phyloP scores from a whole-genome alignment of 306 rosid species.

The Dryas drummondii region DNA sequence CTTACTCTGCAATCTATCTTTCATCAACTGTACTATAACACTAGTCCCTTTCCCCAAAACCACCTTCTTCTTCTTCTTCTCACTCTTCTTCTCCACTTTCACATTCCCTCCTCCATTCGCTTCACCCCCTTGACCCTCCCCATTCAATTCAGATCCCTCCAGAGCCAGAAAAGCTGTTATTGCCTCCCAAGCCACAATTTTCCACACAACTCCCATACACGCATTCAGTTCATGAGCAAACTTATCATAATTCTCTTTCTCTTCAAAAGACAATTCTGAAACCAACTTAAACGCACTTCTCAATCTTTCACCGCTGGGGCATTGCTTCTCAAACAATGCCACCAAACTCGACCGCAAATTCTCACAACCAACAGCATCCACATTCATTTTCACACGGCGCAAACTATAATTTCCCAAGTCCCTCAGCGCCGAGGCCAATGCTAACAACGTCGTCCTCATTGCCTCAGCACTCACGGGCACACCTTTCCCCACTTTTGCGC shows the following conservation, averaged over 20 bases:
- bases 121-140: constrained; percentile 34
- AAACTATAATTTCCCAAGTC: constrained; percentile 60
- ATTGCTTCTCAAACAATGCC: constrained; percentile 46
- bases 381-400: constrained; percentile 40
- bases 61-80: constrained; percentile 74
- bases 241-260: constrained; percentile 43
- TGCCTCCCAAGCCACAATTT: constrained; percentile 73
- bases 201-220: constrained; percentile 60
- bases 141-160: constrained; percentile 57
- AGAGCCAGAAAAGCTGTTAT: constrained; percentile 45
- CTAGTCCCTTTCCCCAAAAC: constrained; percentile 74
- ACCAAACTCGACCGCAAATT: constrained; percentile 33
- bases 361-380: constrained; percentile 30
- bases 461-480: constrained; percentile 31
- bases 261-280: constrained; percentile 37
- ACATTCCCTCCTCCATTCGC: constrained; percentile 42
- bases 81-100: constrained; percentile 52
- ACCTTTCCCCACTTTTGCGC: constrained; percentile 30
- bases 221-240: constrained; percentile 54
- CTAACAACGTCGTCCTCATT: constrained; percentile 37
- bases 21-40: constrained; percentile 58
- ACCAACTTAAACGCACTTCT: constrained; percentile 36
- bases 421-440: constrained; percentile 50
- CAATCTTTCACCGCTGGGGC: constrained; percentile 47
- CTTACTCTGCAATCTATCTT: constrained; percentile 56